A percentile compares a stretch with the other conserved stretches of the same genome.
Evolutionary conservation across 148 eudicot species (phyloP).

Genomic region (Rheum nobile): DNA sequence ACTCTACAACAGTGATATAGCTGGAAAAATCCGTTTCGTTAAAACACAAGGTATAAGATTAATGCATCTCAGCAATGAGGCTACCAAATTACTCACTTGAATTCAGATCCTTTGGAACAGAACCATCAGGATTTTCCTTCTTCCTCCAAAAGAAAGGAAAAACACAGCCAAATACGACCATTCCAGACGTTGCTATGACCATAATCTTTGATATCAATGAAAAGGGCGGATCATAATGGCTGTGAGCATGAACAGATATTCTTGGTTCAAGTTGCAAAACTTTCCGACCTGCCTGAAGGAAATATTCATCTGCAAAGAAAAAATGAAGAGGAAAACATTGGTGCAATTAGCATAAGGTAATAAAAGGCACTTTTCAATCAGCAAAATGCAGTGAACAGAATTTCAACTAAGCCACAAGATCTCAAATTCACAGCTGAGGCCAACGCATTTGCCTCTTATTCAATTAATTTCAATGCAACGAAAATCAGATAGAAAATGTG

Average conservation of each 20-base stretch:
- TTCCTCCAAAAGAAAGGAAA: constrained; percentile 23
- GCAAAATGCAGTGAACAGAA: not conserved
- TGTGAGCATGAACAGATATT: constrained; percentile 7
- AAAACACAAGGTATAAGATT: not conserved
- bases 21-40: not conserved
- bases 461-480: not conserved
- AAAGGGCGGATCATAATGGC: constrained; percentile 15
- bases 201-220: constrained; percentile 27
- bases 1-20: not conserved
- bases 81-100: constrained; percentile 48
- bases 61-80: not conserved
- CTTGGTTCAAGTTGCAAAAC: not conserved
- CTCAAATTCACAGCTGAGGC: not conserved
- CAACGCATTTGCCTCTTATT: not conserved
- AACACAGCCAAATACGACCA: constrained; percentile 45
- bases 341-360: not conserved
- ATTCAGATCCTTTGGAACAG: constrained; percentile 33
- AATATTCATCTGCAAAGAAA: not conserved
- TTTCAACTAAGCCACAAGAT: not conserved
- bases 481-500: not conserved
- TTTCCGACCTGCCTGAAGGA: not conserved
- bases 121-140: constrained; percentile 31
- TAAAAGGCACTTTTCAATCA: not conserved
- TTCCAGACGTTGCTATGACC: constrained; percentile 48
- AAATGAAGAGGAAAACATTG: not conserved